These are phyloP conservation scores for Gloeopeniophorella convolvens DNA, from an alignment of 768 basidiomycete species.

Conservation along the genomic window DNA sequence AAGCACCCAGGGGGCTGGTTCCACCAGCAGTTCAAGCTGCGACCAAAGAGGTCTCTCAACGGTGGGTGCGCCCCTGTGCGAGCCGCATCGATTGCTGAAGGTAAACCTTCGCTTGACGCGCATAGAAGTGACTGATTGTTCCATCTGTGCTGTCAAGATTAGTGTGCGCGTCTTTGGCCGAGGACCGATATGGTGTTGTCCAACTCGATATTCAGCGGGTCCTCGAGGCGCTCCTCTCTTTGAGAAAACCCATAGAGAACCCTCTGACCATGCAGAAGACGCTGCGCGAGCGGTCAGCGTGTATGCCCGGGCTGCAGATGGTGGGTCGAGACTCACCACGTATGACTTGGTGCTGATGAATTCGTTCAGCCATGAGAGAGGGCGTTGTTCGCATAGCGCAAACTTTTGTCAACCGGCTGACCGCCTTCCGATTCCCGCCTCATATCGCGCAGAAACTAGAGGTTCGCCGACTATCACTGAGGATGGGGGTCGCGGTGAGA, in stretches of 20 bases:
- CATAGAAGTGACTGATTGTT: no score
- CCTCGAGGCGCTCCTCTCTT: constrained; percentile 66
- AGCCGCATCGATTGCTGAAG: constrained; percentile 51
- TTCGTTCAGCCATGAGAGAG: constrained; percentile 52
- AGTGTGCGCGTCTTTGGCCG: constrained; percentile 63
- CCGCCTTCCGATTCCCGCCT: constrained; percentile 74
- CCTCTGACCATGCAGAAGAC: constrained; percentile 44
- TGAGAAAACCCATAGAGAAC: constrained; percentile 55
- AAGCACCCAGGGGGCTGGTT: constrained; percentile 3
- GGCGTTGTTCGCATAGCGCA: constrained; percentile 58
- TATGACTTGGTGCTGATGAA: background rate
- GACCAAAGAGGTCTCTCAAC: constrained; percentile 29
- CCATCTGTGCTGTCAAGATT: constrained; percentile 65
- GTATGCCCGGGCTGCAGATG: constrained; percentile 49
- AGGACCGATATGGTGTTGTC: constrained; percentile 81
- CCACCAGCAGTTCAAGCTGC: constrained; percentile 30
- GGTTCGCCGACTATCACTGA: constrained; percentile 59
- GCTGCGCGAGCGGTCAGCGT: constrained; percentile 49
- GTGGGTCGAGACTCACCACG: constrained; percentile 36
- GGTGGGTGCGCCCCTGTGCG: constrained; percentile 55
- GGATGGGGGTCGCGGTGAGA: no score
- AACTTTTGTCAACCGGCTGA: constrained; percentile 69
- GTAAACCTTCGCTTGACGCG: constrained; percentile 37
- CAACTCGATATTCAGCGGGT: constrained; percentile 84
- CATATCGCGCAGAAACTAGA: constrained; percentile 60